These are phyloP conservation scores for Pseudovirgaria hyperparasitica DNA, from an alignment of 2,329 filamentous ascomycete species.

Conservation along the genomic window DNA sequence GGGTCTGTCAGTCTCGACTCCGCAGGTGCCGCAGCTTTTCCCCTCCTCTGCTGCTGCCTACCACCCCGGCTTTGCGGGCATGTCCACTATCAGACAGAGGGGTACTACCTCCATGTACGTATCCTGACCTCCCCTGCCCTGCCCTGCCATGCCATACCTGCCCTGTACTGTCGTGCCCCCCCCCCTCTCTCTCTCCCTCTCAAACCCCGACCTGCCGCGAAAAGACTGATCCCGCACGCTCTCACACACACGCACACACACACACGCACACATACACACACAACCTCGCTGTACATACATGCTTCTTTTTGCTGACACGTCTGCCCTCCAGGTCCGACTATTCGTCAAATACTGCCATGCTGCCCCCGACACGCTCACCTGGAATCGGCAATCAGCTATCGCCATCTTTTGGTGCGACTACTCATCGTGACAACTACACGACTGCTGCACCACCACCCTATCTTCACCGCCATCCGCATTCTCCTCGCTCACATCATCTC, in stretches of 20 bases:
- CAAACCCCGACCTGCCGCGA: too few species aligned
- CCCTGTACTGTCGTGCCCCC: background rate
- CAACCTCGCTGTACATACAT: too few species aligned
- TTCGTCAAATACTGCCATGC: constrained; percentile 34
- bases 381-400: constrained; percentile 28
- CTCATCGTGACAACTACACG: constrained; percentile 34
- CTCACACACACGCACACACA: too few species aligned
- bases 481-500: constrained; percentile 21
- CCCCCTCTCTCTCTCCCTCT: background rate
- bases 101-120: constrained; percentile 34
- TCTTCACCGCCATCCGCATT: constrained; percentile 19
- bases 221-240: too few species aligned
- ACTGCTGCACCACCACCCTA: constrained; percentile 25
- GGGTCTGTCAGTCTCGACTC: constrained; percentile 23
- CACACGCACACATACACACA: too few species aligned
- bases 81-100: constrained; percentile 24
- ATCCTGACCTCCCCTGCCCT: too few species aligned
- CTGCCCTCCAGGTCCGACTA: constrained; percentile 14
- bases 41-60: too few species aligned
- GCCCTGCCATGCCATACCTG: too few species aligned
- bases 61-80: too few species aligned
- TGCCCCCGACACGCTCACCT: constrained; percentile 30
- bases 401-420: constrained; percentile 24
- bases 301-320: too few species aligned
- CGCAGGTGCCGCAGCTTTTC: constrained; percentile 14